phyloP scores from a whole-genome alignment of 345 rosid genomes.

The Rhodamnia argentea region DNA sequence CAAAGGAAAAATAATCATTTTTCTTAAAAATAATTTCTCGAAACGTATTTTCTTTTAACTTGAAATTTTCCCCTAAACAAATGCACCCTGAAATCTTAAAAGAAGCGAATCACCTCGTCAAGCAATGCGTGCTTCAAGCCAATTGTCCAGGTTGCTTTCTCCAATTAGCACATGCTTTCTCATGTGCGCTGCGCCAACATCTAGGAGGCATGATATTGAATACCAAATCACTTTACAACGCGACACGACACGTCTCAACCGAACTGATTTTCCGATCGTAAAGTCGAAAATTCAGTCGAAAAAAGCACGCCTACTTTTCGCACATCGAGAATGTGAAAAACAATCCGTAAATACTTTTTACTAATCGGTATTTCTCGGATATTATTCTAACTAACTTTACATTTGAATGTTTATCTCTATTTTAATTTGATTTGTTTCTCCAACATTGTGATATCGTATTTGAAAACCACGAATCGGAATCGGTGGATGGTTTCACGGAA shows the following conservation, averaged over 20 bases:
- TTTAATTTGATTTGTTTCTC: no score
- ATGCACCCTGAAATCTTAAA: not conserved
- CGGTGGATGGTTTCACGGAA: no score
- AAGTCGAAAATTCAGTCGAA: no score
- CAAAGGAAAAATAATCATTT: not conserved
- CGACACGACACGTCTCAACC: not conserved
- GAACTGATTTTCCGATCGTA: not conserved
- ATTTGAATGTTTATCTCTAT: not conserved
- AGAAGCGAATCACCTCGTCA: not conserved
- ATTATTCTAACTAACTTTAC: not conserved
- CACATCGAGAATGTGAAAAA: no score
- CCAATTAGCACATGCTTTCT: not conserved
- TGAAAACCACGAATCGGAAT: no score
- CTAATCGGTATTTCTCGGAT: not conserved
- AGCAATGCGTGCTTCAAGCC: not conserved
- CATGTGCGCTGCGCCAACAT: not conserved
- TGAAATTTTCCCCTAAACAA: not conserved
- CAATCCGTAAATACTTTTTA: no score
- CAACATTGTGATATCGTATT: no score
- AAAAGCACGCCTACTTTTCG: no score
- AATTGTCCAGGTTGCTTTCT: not conserved
- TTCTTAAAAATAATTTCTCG: rapidly evolving
- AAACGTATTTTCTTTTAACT: not conserved
- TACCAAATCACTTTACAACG: not conserved
- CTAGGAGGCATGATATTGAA: not conserved